Percentiles rank a stretch among this genome's conserved stretches.
Conservation (phyloP, 1,284 basidiomycete genomes). For the Fistulinella staudtii region DNA sequence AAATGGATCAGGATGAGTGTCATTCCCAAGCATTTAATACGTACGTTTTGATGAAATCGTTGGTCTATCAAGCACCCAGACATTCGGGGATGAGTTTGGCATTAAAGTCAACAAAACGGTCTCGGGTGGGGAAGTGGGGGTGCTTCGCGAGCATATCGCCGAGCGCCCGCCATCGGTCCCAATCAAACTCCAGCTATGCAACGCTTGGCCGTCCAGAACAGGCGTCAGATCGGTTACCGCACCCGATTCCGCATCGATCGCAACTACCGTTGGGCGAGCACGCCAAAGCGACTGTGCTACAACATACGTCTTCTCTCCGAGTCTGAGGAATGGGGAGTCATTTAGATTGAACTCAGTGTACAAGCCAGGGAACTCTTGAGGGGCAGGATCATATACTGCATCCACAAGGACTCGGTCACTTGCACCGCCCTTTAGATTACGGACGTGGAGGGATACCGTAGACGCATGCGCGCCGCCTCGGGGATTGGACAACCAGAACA, state of each 20-base stretch:
- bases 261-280: slow-evolving; percentile 47
- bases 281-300: slow-evolving; percentile 50
- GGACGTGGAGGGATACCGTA: slow-evolving; percentile 47
- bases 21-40: slow-evolving; percentile 8
- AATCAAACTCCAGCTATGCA: slow-evolving; percentile 52
- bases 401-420: slow-evolving; percentile 27
- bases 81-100: background rate
- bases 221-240: slow-evolving; percentile 40
- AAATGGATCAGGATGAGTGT: background rate
- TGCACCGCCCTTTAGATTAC: slow-evolving; percentile 28
- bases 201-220: slow-evolving; percentile 3
- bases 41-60: slow-evolving; percentile 38
- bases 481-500: slow-evolving; percentile 56
- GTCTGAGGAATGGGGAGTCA: slow-evolving; percentile 40
- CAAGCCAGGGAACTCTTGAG: slow-evolving; percentile 57
- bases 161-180: slow-evolving; percentile 45
- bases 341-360: slow-evolving; percentile 53
- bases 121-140: slow-evolving; percentile 46
- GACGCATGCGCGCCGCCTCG: slow-evolving; percentile 60
- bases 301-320: slow-evolving; percentile 31
- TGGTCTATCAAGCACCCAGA: slow-evolving; percentile 18
- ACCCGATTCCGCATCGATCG: slow-evolving; percentile 35
- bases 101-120: slow-evolving; percentile 38
- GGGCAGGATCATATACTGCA: slow-evolving; percentile 37
- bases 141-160: slow-evolving; percentile 51